Evolutionary conservation across 75 land plant genomes (phyloP), one percentile per base, ranked within the genome.

Genomic region (Azolla pinnata): DNA sequence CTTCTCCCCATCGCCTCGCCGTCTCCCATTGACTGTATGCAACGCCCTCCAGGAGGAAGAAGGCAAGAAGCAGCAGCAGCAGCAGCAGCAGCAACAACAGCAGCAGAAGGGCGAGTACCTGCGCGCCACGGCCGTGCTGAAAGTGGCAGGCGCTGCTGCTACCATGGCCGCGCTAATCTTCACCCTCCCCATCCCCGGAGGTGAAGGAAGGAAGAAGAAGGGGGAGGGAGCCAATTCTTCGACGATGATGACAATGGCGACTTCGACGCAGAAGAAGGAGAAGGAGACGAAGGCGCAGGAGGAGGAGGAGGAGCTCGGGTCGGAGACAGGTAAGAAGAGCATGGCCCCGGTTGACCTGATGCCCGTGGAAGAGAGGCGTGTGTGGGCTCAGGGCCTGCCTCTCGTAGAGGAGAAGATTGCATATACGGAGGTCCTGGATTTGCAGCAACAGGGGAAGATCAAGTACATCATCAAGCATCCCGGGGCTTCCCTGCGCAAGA

Each of bases 391-490:
- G 26, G 77, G 65, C 0, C 75, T 92, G 16, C 97, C 97, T 0
- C 7, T 63, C 17, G 82, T 92, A 7, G 50, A 63, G 35, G 79
- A 83, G 19, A 60, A 74, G 14, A 71, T 92, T 35, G 75, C 95
- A 0, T 85, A 82, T 56, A 70, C 77, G 0, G 86, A 83, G 0
- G 18, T 92, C 1, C 30, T 92, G 42, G 68, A 57, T 2, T 69
- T 84, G 44, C 76, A 67, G 17, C 20, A 61, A 17, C 66, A 73
- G 42, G 82, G 79, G 1, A 85, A 73, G 69, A 46, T 92, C 38
- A 88, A 88, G 56, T 86, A 86, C 71, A 65, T 92, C 3, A 74
- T 92, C 14, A 87, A 82, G 66, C 83, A 69, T 32, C 74, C 88
- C 0, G 29, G 21, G 1, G 44, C 54, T 1, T n/a, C 20, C 5